Evolutionary conservation across 2,329 filamentous ascomycete species (phyloP), one percentile per base, ranked within the genome.

Genomic region (Pezicula radicicola): DNA sequence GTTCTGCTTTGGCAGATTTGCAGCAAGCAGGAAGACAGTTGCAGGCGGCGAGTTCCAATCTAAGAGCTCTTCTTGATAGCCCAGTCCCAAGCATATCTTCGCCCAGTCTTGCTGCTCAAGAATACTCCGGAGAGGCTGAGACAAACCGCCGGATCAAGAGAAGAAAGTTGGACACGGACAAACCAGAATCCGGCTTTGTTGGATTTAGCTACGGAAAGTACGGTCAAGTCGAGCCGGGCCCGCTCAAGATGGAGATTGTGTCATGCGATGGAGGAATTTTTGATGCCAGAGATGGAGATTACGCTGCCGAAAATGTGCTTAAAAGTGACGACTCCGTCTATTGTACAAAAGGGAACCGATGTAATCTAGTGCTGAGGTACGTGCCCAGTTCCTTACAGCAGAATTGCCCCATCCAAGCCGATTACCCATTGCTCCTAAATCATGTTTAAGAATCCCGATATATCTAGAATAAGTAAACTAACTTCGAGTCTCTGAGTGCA

Each of bases 241-340:
- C 82, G 57, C 73, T 97, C 63, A 86, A 80, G 55, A 91, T 97
- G 89, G 89, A 96, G 66, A 85, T 97, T 56, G 80, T 89, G 46
- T 94, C 87, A 74, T 97, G 91, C 65, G 92, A 97, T 68, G 91
- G 91, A 39, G 91, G 92, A 41, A 77, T 83, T 52, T 84, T 79
- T 63, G 76, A 80, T 47, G 84, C 87, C 55, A 81, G 85, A 60
- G 73, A 73, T 35, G 71, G 50, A 43, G 57, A 63, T 27, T 89
- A 89, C 57, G 80, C 80, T 12, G 84, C 87, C 18, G 89, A 92
- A 60, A 96, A 96, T 66, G 85, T 97, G 27, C 76, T 97, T 55
- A 84, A 82, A 60, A 85, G 92, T 66, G 90, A 97, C 69, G 77
- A 78, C 52, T 89, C 87, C 10, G 90, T 96, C 2, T 97, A 97